phyloP scores from a whole-genome alignment of 352 stramenopile species.

The Phytophthora megakarya region DNA sequence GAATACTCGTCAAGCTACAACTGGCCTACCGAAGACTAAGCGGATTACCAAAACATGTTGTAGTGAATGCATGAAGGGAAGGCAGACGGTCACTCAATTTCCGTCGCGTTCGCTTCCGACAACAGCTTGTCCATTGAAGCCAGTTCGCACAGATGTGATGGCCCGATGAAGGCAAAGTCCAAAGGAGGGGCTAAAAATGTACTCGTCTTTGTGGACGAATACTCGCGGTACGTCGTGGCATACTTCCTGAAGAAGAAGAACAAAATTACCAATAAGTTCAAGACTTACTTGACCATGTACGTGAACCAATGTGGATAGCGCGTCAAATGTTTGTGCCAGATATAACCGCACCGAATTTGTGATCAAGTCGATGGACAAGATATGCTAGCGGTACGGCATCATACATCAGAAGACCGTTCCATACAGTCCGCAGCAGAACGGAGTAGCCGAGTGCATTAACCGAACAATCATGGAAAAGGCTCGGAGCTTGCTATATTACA shows the following conservation, averaged over 20 bases:
- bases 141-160: conserved; percentile 28
- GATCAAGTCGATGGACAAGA: conserved; percentile 14
- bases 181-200: no score
- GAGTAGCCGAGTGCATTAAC: conserved; percentile 6
- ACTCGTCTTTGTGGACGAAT: no score
- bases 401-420: conserved; percentile 9
- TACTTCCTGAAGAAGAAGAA: conserved; percentile 35
- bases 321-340: no score
- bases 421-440: conserved; percentile 2
- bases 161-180: conserved; percentile 22
- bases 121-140: conserved; percentile 5
- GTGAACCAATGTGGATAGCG: no score
- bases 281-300: background rate
- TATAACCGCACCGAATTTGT: no score
- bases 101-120: conserved; percentile 13
- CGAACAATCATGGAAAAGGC: no score
- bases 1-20: no score
- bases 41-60: conserved; percentile 11
- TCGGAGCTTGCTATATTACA: conserved; percentile 9
- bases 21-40: conserved; percentile 4
- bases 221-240: conserved; percentile 17
- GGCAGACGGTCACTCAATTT: no score
- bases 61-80: no score
- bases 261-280: no score
- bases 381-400: background rate